phyloP scores from a whole-genome alignment of 345 rosid genomes.

The Pistacia atlantica region DNA sequence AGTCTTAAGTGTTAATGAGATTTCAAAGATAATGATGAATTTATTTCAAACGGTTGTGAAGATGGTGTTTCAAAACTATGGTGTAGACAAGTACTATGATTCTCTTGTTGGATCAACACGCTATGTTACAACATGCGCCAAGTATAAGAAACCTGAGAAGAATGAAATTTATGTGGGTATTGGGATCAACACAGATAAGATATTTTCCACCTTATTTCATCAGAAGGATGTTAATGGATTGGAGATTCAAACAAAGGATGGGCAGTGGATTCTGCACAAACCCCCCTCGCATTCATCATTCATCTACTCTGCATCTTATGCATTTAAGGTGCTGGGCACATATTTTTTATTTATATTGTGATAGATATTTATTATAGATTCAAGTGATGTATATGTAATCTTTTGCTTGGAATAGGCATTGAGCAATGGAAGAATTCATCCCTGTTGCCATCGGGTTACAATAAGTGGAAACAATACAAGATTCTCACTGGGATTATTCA shows the following conservation, averaged over 20 bases:
- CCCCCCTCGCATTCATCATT: constrained; percentile 52
- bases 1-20: too few relatives aligned
- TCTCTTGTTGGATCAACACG: constrained; percentile 38
- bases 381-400: background rate
- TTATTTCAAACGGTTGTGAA: too few relatives aligned
- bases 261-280: constrained; percentile 42
- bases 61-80: too few relatives aligned
- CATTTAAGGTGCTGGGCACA: constrained; percentile 41
- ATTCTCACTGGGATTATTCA: constrained; percentile 30
- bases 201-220: too few relatives aligned
- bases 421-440: constrained; percentile 7
- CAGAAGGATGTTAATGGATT: too few relatives aligned
- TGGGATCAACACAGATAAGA: constrained; percentile 37
- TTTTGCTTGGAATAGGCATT: background rate
- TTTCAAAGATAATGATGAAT: too few relatives aligned
- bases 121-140: constrained; percentile 53
- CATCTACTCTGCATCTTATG: constrained; percentile 46
- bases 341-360: background rate
- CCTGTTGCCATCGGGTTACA: background rate
- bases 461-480: constrained; percentile 16
- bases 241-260: constrained; percentile 40
- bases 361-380: background rate
- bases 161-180: constrained; percentile 37
- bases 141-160: constrained; percentile 21
- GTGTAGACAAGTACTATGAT: constrained; percentile 25